phyloP scores from a whole-genome alignment of 768 basidiomycete genomes.

The Psilocybe subaeruginosa region DNA sequence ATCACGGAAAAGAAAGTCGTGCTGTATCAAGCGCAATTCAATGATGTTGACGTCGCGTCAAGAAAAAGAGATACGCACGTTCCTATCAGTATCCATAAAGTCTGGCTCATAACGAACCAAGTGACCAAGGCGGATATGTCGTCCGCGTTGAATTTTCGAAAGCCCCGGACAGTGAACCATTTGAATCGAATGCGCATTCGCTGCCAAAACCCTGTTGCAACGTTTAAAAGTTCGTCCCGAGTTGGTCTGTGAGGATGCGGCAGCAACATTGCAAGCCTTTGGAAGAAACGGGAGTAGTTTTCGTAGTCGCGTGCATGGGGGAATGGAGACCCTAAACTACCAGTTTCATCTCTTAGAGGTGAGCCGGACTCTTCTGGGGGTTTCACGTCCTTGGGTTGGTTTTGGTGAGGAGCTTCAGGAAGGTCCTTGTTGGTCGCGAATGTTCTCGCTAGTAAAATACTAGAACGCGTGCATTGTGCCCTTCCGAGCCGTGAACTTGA shows the following conservation, averaged over 20 bases:
- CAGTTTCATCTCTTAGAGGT: background rate
- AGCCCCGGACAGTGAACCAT: constrained; percentile 96
- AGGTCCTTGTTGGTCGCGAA: constrained; percentile 8
- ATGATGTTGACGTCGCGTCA: background rate
- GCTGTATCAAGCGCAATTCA: constrained; percentile 36
- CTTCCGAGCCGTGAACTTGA: background rate
- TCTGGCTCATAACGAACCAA: constrained; percentile 96
- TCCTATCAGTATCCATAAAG: constrained; percentile 93
- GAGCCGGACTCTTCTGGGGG: constrained; percentile 7
- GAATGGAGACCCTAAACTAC: constrained; percentile 10
- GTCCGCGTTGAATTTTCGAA: constrained; percentile 93
- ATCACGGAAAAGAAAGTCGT: constrained; percentile 96
- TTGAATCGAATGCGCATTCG: constrained; percentile 90
- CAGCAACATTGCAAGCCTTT: constrained; percentile 74
- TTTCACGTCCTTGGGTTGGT: constrained; percentile 17
- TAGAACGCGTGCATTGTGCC: constrained; percentile 7
- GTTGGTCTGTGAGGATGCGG: constrained; percentile 82
- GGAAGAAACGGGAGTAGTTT: constrained; percentile 82
- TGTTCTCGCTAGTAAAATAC: background rate
- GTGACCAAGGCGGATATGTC: constrained; percentile 96
- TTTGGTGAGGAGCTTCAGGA: constrained; percentile 14
- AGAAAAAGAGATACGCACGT: constrained; percentile 58
- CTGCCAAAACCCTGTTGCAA: constrained; percentile 90
- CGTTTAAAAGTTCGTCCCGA: constrained; percentile 85
- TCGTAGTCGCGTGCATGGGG: constrained; percentile 44